Percentiles rank a stretch among this genome's conserved stretches.
These are phyloP conservation scores for Spiraea crenata DNA, from an alignment of 331 rosid species.

Conservation along the genomic window DNA sequence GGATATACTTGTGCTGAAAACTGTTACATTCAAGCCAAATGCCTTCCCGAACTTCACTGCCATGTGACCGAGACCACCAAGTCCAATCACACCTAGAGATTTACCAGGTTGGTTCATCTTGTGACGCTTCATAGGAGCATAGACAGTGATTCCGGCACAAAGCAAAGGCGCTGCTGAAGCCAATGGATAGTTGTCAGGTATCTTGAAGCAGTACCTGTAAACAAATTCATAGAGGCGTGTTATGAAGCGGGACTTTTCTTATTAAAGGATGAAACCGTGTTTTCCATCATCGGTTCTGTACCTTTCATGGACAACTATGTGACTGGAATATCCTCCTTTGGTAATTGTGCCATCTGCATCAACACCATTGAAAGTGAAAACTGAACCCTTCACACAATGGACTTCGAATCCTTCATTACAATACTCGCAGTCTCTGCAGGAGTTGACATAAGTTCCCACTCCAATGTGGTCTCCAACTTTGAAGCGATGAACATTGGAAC, in stretches of 20 bases:
- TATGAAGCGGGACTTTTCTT: neutral
- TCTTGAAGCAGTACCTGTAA: conserved; percentile 69
- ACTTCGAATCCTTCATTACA: conserved; percentile 52
- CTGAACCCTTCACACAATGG: conserved; percentile 49
- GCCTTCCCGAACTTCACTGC: conserved; percentile 93
- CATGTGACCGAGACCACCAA: conserved; percentile 96
- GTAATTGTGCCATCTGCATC: conserved; percentile 73
- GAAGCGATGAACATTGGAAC: conserved; percentile 54
- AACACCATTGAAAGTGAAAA: conserved; percentile 51
- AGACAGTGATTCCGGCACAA: conserved; percentile 89
- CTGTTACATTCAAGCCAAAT: conserved; percentile 76
- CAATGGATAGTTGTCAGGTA: conserved; percentile 72
- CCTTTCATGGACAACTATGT: conserved; percentile 78
- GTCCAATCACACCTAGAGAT: conserved; percentile 90
- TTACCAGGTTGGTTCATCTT: conserved; percentile 88
- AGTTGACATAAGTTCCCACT: conserved; percentile 76
- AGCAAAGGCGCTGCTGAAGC: conserved; percentile 88
- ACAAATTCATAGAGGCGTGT: conserved; percentile 5
- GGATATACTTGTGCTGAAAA: conserved; percentile 76
- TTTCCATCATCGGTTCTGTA: neutral
- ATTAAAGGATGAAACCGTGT: neutral
- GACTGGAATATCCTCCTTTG: conserved; percentile 80
- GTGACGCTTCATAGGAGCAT: conserved; percentile 84
- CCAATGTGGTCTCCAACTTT: conserved; percentile 79
- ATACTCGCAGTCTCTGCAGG: conserved; percentile 69